phyloP scores from a whole-genome alignment of 108 stramenopile species.

The Bacterosira constricta region DNA sequence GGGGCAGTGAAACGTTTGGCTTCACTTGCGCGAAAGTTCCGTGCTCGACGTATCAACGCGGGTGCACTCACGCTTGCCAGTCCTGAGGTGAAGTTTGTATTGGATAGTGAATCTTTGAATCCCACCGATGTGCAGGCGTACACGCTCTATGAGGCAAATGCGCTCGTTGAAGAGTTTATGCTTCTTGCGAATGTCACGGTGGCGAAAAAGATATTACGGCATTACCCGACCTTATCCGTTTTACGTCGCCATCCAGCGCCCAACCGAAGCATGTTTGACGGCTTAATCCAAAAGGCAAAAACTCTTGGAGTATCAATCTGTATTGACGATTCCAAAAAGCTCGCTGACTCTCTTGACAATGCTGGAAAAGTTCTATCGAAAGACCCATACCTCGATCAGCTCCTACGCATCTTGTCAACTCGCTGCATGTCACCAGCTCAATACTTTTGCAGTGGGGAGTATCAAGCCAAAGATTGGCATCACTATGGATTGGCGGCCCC shows the following conservation, averaged over 20 bases:
- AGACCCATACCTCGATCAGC: slow-evolving; percentile 95
- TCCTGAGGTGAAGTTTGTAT: slow-evolving; percentile 96
- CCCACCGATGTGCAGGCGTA: slow-evolving; percentile 97
- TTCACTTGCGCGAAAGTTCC: slow-evolving; percentile 84
- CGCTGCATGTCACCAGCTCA: slow-evolving; percentile 97
- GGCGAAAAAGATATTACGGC: slow-evolving; percentile 89
- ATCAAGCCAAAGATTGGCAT: slow-evolving; percentile 84
- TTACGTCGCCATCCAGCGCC: slow-evolving; percentile 97
- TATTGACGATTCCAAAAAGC: slow-evolving; percentile 90
- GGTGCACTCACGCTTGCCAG: slow-evolving; percentile 98
- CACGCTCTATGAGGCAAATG: slow-evolving; percentile 89
- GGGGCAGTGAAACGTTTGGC: slow-evolving; percentile 89
- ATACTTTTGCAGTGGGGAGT: slow-evolving; percentile 98
- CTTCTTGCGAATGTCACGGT: slow-evolving; percentile 98
- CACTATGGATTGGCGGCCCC: slow-evolving; percentile 99
- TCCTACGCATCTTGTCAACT: slow-evolving; percentile 96
- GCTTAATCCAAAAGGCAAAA: slow-evolving; percentile 86
- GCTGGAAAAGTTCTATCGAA: slow-evolving; percentile 63
- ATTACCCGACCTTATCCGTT: slow-evolving; percentile 91
- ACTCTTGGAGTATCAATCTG: slow-evolving; percentile 83
- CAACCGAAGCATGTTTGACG: slow-evolving; percentile 94
- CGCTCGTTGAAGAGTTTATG: slow-evolving; percentile 99
- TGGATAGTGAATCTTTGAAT: slow-evolving; percentile 96
- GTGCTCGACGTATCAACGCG: slow-evolving; percentile 87
- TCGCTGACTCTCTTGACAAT: slow-evolving; percentile 94